Evolutionary conservation across 305 asterid genomes (phyloP).

Genomic region (Fraxinus paxiana): DNA sequence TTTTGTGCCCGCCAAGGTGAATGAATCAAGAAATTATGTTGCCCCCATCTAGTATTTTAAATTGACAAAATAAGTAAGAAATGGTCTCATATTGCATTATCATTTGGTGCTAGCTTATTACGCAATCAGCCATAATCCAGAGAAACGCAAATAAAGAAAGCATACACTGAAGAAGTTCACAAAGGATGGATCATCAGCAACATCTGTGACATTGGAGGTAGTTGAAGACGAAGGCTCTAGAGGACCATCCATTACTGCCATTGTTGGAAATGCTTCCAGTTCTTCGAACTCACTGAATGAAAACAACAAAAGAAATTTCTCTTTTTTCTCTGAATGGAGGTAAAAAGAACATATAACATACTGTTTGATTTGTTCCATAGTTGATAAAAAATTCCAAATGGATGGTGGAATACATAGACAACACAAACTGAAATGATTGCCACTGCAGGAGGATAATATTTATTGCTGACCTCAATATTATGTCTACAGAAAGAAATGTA

Average conservation of each 20-base stretch:
- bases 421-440: not conserved
- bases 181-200: constrained; percentile 53
- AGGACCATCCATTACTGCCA: constrained; percentile 66
- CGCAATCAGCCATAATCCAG: constrained; percentile 6
- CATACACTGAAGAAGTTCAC: constrained; percentile 66
- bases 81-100: not conserved
- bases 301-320: not conserved
- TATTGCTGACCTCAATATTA: not conserved
- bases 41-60: not conserved
- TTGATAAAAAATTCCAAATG: not conserved
- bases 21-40: not conserved
- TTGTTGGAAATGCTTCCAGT: constrained; percentile 60
- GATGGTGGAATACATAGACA: not conserved
- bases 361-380: not conserved
- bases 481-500: not conserved
- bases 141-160: constrained; percentile 7
- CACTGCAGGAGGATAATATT: not conserved
- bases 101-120: not conserved
- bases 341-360: not conserved
- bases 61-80: constrained; percentile 11
- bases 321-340: not conserved
- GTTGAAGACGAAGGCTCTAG: constrained; percentile 52
- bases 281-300: constrained; percentile 61
- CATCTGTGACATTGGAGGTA: constrained; percentile 35
- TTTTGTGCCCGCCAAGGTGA: constrained; percentile 5